These are phyloP conservation scores for Penstemon davidsonii DNA, from an alignment of 257 asterid genomes.

Conservation along the genomic window DNA sequence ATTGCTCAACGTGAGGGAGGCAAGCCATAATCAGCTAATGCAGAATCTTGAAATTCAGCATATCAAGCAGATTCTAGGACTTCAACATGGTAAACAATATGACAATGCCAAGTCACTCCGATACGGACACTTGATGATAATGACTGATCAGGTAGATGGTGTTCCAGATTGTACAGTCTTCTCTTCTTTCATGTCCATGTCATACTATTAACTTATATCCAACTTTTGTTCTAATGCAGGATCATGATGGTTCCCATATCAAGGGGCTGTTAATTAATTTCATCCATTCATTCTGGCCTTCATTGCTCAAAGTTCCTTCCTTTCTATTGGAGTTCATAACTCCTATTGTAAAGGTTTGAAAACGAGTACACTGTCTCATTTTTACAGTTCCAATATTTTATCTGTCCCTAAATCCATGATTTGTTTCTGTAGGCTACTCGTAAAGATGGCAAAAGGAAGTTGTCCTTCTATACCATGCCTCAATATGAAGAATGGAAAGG, in stretches of 20 bases:
- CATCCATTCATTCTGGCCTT: constrained; percentile 95
- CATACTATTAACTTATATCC: constrained; percentile 10
- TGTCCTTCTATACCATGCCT: constrained; percentile 86
- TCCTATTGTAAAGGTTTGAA: constrained; percentile 83
- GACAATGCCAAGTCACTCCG: constrained; percentile 73
- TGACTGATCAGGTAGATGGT: constrained; percentile 91
- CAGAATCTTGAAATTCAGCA: constrained; percentile 78
- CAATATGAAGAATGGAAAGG: constrained; percentile 89
- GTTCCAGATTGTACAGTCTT: neutral
- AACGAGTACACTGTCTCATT: neutral
- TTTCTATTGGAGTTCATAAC: constrained; percentile 91
- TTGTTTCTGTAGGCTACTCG: constrained; percentile 58
- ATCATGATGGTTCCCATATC: constrained; percentile 98
- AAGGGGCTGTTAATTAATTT: constrained; percentile 91
- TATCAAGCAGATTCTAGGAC: constrained; percentile 88
- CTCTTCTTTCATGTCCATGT: constrained; percentile 8
- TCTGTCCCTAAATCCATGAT: neutral
- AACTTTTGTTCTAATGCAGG: constrained; percentile 48
- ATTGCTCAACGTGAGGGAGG: constrained; percentile 95
- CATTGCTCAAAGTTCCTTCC: constrained; percentile 76
- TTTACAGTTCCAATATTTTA: neutral
- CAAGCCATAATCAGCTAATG: constrained; percentile 74
- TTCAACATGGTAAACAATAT: constrained; percentile 79
- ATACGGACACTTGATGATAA: constrained; percentile 96
- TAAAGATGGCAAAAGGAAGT: constrained; percentile 44